phyloP scores from a whole-genome alignment of 257 asterid genomes.

The Verbena officinalis region DNA sequence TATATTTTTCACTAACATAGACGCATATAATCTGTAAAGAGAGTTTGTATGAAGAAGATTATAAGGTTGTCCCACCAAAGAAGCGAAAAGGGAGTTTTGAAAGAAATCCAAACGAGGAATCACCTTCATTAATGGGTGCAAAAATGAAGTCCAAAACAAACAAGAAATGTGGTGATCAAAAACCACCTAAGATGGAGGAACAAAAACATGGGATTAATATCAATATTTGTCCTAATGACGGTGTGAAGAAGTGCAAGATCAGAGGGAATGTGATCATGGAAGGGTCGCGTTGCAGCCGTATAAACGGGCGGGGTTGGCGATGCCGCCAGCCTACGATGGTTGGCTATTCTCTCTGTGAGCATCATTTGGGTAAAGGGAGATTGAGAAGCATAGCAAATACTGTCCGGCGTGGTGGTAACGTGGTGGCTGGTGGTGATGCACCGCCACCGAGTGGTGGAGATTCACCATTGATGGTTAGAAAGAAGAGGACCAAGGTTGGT shows the following conservation, averaged over 20 bases:
- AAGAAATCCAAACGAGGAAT: conserved; percentile 23
- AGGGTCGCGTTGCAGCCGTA: conserved; percentile 83
- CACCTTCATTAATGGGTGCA: not conserved
- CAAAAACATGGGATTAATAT: conserved; percentile 8
- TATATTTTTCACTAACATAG: too few relatives aligned
- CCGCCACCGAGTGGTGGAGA: not conserved
- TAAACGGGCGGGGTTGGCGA: conserved; percentile 86
- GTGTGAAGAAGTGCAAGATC: conserved; percentile 42
- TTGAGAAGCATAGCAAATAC: conserved; percentile 40
- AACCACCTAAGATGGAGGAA: not conserved
- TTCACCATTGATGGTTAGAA: conserved; percentile 14
- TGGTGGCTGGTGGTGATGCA: not conserved
- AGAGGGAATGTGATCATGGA: conserved; percentile 63
- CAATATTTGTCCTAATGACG: not conserved
- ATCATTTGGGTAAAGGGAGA: conserved; percentile 80
- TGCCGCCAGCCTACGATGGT: conserved; percentile 74
- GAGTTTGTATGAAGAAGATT: conserved; percentile 39
- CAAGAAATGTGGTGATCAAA: conserved; percentile 45
- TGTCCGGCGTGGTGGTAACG: conserved; percentile 30
- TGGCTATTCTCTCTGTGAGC: conserved; percentile 75
- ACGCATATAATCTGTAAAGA: conserved; percentile 1
- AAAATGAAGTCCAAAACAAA: conserved; percentile 64
- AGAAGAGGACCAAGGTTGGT: conserved; percentile 58
- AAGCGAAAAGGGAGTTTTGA: conserved; percentile 50
- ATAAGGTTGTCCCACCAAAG: conserved; percentile 52